phyloP scores from a whole-genome alignment of 345 rosid genomes.

The Ceriops tagal region DNA sequence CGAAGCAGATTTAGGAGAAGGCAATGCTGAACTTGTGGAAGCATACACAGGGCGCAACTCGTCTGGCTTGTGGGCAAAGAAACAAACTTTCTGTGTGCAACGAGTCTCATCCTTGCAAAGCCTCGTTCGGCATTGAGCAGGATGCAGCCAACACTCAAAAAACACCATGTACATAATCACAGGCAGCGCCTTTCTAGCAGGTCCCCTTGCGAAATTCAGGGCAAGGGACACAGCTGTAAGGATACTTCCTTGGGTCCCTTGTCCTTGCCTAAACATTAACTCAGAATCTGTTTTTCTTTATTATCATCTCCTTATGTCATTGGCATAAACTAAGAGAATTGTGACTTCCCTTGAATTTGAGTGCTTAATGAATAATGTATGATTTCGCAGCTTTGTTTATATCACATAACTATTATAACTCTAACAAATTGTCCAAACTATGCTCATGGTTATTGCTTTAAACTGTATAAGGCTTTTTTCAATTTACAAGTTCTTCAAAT shows the following conservation, averaged over 20 bases:
- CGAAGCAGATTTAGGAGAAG: slow-evolving; percentile 66
- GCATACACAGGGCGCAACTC: slow-evolving; percentile 92
- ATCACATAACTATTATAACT: too few relatives aligned
- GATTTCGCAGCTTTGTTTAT: too few relatives aligned
- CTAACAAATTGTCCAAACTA: too few relatives aligned
- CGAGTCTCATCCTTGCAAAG: slow-evolving; percentile 96
- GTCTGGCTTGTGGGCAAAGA: slow-evolving; percentile 87
- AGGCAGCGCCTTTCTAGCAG: slow-evolving; percentile 80
- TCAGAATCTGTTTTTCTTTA: too few relatives aligned
- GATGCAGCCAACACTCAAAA: slow-evolving; percentile 99
- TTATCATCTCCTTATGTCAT: too few relatives aligned
- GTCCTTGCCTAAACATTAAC: slow-evolving; percentile 51
- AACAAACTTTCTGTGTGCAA: slow-evolving; percentile 85
- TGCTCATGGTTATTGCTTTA: too few relatives aligned
- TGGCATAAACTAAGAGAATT: too few relatives aligned
- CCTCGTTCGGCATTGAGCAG: slow-evolving; percentile 89
- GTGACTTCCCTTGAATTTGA: too few relatives aligned
- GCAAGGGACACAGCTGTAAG: slow-evolving; percentile 95
- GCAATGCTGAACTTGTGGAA: slow-evolving; percentile 90
- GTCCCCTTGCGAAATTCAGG: slow-evolving; percentile 96
- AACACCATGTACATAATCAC: slow-evolving; percentile 97
- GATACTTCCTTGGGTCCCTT: slow-evolving; percentile 89
- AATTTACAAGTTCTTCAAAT: too few relatives aligned
- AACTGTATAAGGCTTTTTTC: too few relatives aligned
- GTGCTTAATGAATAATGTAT: too few relatives aligned